phyloP scores from a whole-genome alignment of 495 filamentous ascomycete species.

The Lineolata rhizophorae region DNA sequence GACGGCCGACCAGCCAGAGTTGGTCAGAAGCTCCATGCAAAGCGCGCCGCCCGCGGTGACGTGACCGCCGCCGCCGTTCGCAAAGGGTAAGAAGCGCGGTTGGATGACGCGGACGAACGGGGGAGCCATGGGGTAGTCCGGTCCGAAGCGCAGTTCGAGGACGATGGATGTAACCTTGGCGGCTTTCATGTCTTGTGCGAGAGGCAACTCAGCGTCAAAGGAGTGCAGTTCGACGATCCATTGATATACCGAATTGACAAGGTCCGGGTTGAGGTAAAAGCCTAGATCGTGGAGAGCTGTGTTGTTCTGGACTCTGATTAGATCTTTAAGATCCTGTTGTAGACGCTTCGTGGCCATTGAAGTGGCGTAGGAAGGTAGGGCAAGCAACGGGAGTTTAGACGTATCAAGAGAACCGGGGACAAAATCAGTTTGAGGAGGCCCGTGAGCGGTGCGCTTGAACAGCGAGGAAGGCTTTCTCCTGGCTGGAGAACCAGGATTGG shows the following conservation, averaged over 20 bases:
- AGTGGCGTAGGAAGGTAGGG: conserved; percentile 48
- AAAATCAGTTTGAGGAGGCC: conserved; percentile 40
- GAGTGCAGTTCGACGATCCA: conserved; percentile 87
- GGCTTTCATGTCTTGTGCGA: conserved; percentile 53
- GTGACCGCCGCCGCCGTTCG: conserved; percentile 61
- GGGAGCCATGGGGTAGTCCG: conserved; percentile 52
- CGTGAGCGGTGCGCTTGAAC: too few species aligned
- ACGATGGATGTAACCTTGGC: conserved; percentile 41
- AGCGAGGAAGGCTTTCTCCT: conserved; percentile 5
- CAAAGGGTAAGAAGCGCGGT: conserved; percentile 54
- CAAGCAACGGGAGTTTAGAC: conserved; percentile 30
- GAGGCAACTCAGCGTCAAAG: conserved; percentile 44
- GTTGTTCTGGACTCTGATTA: conserved; percentile 40
- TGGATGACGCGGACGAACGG: conserved; percentile 74
- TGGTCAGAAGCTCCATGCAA: conserved; percentile 76
- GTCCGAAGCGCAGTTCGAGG: conserved; percentile 59
- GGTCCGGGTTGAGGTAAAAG: conserved; percentile 59
- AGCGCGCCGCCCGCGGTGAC: conserved; percentile 73
- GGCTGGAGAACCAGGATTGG: conserved; percentile 4
- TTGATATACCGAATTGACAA: conserved; percentile 56
- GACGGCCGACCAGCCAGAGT: conserved; percentile 56
- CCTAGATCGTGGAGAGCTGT: conserved; percentile 49
- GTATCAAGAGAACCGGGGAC: conserved; percentile 37
- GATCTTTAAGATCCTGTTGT: conserved; percentile 33
- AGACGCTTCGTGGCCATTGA: conserved; percentile 36